Conservation (phyloP, 2,329 filamentous ascomycete species). For the Neurospora crassa region DNA sequence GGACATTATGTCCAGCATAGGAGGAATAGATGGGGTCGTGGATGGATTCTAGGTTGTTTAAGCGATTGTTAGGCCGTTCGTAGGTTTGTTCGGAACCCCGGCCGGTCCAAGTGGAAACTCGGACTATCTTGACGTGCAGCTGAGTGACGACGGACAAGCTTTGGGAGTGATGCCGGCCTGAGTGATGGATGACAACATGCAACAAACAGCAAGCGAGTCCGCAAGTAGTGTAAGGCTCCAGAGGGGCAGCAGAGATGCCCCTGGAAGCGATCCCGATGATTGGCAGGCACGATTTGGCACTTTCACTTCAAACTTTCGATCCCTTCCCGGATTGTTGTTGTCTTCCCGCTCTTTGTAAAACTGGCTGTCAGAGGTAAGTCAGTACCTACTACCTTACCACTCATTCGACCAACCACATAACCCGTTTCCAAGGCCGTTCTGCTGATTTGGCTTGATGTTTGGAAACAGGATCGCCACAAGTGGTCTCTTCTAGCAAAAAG, state of each 20-base stretch:
- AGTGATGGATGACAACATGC: not conserved
- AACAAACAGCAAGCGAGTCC: not conserved
- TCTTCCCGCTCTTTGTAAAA: not conserved
- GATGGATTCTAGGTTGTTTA: not conserved
- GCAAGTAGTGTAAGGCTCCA: not conserved
- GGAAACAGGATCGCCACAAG: not conserved
- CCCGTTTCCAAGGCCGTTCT: too few species aligned
- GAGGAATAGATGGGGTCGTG: not conserved
- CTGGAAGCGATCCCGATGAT: not conserved
- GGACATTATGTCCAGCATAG: not conserved
- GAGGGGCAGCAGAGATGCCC: not conserved
- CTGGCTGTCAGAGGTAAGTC: too few species aligned
- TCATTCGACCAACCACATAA: too few species aligned
- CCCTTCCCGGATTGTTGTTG: not conserved
- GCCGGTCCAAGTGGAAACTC: not conserved
- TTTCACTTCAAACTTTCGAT: not conserved
- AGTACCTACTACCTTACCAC: too few species aligned
- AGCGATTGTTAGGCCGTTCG: not conserved
- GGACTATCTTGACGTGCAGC: not conserved
- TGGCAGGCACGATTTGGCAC: not conserved
- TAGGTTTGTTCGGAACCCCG: not conserved
- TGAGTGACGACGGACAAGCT: not conserved
- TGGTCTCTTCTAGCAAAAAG: not conserved
- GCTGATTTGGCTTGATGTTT: not conserved
- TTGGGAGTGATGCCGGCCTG: not conserved